phyloP scores from a whole-genome alignment of 495 filamentous ascomycete genomes.

The Stereocaulon alpinum region DNA sequence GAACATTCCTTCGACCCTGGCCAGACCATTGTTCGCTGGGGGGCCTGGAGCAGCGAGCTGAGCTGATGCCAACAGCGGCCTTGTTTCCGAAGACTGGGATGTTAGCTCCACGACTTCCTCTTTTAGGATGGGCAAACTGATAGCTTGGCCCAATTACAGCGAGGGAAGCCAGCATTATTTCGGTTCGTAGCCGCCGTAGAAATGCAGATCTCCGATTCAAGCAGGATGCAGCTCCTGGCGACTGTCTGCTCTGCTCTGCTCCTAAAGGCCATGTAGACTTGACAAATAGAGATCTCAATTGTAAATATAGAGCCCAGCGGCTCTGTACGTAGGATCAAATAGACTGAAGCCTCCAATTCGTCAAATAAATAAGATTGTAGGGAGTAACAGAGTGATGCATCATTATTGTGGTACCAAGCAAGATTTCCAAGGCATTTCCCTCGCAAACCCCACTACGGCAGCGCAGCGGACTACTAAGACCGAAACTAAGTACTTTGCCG shows the following conservation, averaged over 20 bases:
- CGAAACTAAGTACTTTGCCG: neutral
- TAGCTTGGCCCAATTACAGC: neutral
- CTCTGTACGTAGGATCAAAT: neutral
- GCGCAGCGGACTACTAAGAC: neutral
- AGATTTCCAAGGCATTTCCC: neutral
- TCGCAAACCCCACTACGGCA: neutral
- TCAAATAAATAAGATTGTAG: neutral
- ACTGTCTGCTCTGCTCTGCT: neutral
- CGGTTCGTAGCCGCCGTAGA: neutral
- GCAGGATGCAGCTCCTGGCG: neutral
- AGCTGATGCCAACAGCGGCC: neutral
- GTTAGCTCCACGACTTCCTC: neutral
- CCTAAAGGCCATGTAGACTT: neutral
- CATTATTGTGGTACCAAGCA: neutral
- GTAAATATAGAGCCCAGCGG: slow-evolving; percentile 1
- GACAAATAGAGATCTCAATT: neutral
- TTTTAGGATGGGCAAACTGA: neutral
- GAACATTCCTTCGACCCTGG: neutral
- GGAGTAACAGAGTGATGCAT: neutral
- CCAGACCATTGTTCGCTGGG: neutral
- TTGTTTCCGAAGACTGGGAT: slow-evolving; percentile 3
- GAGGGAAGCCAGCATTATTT: neutral
- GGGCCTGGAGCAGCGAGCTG: neutral
- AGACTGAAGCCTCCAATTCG: neutral
- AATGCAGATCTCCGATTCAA: neutral